Base-by-base conservation (phyloP, 768 basidiomycete genomes). In the Collybiopsis luxurians region DNA sequence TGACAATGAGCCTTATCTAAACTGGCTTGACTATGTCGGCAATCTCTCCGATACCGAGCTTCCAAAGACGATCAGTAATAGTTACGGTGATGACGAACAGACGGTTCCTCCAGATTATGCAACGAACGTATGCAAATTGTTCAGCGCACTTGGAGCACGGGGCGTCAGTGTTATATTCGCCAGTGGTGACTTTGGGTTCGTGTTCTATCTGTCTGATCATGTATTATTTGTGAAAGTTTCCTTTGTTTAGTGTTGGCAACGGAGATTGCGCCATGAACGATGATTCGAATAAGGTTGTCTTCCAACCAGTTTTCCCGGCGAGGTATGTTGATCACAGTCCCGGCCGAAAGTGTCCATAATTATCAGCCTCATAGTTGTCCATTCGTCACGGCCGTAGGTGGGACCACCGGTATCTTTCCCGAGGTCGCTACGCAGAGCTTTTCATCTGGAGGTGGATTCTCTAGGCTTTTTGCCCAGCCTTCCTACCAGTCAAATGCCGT, bases 1-100 rank as follows among this genome's bases (percentile, higher is more conserved):
- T 67, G 85, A 77, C 47, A 87, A 81, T 67, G 84, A 83, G 67
- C 86, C 77, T 17, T 88, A 85, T 65, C 28, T 47, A 6, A 30
- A 45, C 31, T 56, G 44, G 55, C 31, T 46, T 17, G 31, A 47
- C 31, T 56, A 15, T 39, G 11, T 48, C 26, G 26, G n/a, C 27
- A 21, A 43, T 17, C 53, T 39, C 9, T 26, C 17, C 17, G 17
- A 44, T 30, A 26, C 53, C 4, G 57, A 59, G 15, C 15, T 75
- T 43, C 73, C 75, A 5, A 73, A 75, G 59, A 73, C 73, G 5
- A 64, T 71, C 58, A 69, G 69, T 17, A 75, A 72, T 4, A 69
- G 67, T 3, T 57, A 57, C 38, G 56, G 56, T 7, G 49, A 57
- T 49, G 49, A 57, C 21, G 56, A 57, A 42, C 56, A 51, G 23